Evolutionary conservation across 257 asterid species (phyloP), one percentile per base, ranked within the genome.

Genomic region (Phtheirospermum japonicum): DNA sequence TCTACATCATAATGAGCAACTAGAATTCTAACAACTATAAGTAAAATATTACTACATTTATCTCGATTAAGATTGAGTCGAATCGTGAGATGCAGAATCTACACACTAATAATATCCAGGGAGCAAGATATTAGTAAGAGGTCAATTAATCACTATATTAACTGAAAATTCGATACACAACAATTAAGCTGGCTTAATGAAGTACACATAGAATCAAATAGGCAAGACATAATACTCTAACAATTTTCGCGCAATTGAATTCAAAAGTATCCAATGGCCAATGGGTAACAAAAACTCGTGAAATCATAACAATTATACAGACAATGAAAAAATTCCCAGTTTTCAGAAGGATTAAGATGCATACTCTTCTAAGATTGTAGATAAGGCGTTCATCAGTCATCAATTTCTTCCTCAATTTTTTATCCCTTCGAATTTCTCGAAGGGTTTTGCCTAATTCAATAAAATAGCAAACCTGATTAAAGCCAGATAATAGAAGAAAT

Each of bases 351-450:
- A 49, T 11, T 2, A 57, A 69, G 7, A 60, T 28, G 18, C 83
- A 64, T 82, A 88, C 98, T 75, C 94, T 77, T 82, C 91, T 75
- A 33, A 91, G 92, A 77, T 83, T 85, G 79, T 82, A 85, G 53
- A 89, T 75, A 43, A 93, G 84, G 7, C 78, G 74, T 63, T 73
- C 78, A 39, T 85, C 96, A 11, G 97, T 93, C 97, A 93, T 93
- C 80, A 93, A 67, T 40, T 73, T 78, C 71, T 73, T 73, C 74
- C 78, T 73, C 71, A 73, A 51, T 62, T 85, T 87, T 65, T 78
- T 80, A 3, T 97, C 95, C 79, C 97, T 79, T 18, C 99, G 83
- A 51, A 82, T 76, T 76, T 93, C 99, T 72, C 95, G 82, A 20
- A 83, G 76, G 51, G 74, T 73, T 73, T 89, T 93, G 23, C 78